A percentile compares a stretch with the other conserved stretches of the same genome.
Conservation (phyloP, 2,329 filamentous ascomycete genomes). For the Penicillium glabrum region DNA sequence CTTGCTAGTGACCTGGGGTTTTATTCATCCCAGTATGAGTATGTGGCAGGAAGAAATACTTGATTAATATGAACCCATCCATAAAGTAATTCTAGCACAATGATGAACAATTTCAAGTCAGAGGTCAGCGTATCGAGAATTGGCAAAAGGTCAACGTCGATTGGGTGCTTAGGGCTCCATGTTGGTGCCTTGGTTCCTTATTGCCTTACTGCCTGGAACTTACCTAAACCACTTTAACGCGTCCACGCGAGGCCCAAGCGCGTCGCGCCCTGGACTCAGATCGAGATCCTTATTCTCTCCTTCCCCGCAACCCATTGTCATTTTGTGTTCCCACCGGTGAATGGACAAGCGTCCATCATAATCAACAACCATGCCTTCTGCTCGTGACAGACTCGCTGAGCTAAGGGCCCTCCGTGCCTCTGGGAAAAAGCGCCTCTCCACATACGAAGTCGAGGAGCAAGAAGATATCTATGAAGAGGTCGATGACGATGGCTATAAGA, state of each 20-base stretch:
- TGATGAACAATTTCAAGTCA: background rate
- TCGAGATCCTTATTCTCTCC: slow-evolving; percentile 6
- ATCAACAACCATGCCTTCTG: slow-evolving; percentile 30
- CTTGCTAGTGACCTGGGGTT: too few relatives aligned
- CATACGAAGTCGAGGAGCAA: slow-evolving; percentile 82
- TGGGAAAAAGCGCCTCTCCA: slow-evolving; percentile 87
- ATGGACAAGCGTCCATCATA: slow-evolving; percentile 17
- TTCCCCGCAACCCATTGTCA: slow-evolving; percentile 20
- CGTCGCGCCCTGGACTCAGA: slow-evolving; percentile 12
- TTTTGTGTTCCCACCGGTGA: slow-evolving; percentile 5
- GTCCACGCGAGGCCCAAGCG: slow-evolving; percentile 6
- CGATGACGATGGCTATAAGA: slow-evolving; percentile 96
- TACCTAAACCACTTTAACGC: slow-evolving; percentile 18
- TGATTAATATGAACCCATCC: too few relatives aligned
- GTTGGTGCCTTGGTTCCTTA: background rate
- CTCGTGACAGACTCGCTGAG: slow-evolving; percentile 59
- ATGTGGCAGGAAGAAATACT: too few relatives aligned
- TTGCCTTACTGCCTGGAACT: background rate
- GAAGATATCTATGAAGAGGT: slow-evolving; percentile 91
- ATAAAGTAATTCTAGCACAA: background rate
- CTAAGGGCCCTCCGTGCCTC: slow-evolving; percentile 79
- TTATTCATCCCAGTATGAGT: too few relatives aligned
- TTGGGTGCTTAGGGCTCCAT: background rate
- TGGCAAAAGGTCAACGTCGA: background rate
- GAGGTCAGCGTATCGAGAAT: background rate